These are phyloP conservation scores for Pistacia integerrima DNA, from an alignment of 345 rosid genomes.

Conservation along the genomic window DNA sequence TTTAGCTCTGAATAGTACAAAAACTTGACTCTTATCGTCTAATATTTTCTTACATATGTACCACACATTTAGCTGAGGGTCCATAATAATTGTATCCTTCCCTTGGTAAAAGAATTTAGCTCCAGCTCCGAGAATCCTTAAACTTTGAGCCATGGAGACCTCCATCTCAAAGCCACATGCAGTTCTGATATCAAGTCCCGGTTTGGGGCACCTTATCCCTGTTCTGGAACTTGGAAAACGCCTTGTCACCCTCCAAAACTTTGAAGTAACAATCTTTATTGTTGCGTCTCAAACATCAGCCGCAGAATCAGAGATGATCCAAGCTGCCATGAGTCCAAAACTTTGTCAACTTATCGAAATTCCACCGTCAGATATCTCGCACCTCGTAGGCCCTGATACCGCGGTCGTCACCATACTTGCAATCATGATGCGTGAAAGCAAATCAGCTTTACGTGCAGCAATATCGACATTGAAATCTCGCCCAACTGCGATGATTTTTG, in stretches of 20 bases:
- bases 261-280: slow-evolving; percentile 44
- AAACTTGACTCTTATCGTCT: no score
- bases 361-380: slow-evolving; percentile 38
- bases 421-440: slow-evolving; percentile 42
- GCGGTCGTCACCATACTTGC: slow-evolving; percentile 23
- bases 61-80: no score
- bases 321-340: slow-evolving; percentile 22
- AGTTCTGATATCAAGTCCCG: slow-evolving; percentile 53
- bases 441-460: slow-evolving; percentile 31
- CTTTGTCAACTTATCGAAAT: slow-evolving; percentile 32
- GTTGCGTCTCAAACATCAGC: slow-evolving; percentile 26
- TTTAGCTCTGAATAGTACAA: no score
- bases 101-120: no score
- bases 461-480: slow-evolving; percentile 26
- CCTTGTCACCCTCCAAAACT: slow-evolving; percentile 33
- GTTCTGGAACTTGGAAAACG: slow-evolving; percentile 52
- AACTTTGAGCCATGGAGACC: not conserved
- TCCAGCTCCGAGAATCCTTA: no score
- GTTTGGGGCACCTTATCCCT: slow-evolving; percentile 65
- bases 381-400: slow-evolving; percentile 32
- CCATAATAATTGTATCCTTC: no score
- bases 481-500: slow-evolving; percentile 53
- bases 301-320: slow-evolving; percentile 25
- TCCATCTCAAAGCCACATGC: slow-evolving; percentile 31
- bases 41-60: no score